Evolutionary conservation across 345 rosid genomes (phyloP), one percentile per base, ranked within the genome.

Genomic region (Diplotaxis tenuifolia): DNA sequence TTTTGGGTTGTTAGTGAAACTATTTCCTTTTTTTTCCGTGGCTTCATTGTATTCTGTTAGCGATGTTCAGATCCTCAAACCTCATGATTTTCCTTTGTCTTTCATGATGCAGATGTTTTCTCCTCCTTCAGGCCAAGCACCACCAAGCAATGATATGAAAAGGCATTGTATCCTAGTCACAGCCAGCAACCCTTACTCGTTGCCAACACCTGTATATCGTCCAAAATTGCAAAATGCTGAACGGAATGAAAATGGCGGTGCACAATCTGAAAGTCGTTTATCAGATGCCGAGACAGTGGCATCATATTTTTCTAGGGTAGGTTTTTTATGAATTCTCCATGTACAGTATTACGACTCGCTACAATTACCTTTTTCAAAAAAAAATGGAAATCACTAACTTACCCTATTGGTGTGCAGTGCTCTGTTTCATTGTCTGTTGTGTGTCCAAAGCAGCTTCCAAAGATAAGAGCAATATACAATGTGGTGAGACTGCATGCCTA

Each of bases 211-310:
- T 78, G 97, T 95, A 71, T 92, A 82, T 81, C 85, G 87, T 64
- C 96, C 96, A 23, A 88, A 82, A 69, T 55, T 84, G 60, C 94
- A 82, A 82, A 89, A 74, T 59, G 76, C 75, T 62, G 98, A 91
- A 62, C 82, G 82, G 73, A 76, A 72, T 61, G 96, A 86, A 78
- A 85, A 84, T 80, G 68, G 70, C 59, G 96, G 86, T 72, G 79
- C 71, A 6, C 89, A 85, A 47, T 59, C 83, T 27, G 92, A 87
- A 82, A 85, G 88, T 75, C 84, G 89, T 70, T 75, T 90, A 74
- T 87, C 89, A 74, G 97, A 92, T 84, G 98, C 97, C 3, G 99
- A 92, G 86, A 75, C 91, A 50, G 77, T 95, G 76, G 96, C 96
- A 21, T 87, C 86, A 82, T 83, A 76, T 54, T 95, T 92, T 84